Conservation (phyloP, 169 alveolate genomes). For the Perkinsus olseni region DNA sequence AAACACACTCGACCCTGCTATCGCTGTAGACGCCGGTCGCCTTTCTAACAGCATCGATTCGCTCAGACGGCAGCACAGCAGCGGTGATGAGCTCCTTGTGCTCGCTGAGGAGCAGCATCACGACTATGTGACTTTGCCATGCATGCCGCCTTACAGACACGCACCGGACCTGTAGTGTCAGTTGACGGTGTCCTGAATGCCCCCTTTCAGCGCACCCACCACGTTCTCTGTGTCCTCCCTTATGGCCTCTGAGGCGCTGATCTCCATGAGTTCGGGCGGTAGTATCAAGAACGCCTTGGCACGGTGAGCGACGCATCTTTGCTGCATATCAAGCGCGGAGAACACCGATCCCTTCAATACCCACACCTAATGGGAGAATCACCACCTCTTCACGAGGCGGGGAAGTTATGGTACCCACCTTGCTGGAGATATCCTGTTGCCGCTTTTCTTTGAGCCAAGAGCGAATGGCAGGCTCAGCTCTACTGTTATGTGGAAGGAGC, state of each 20-base stretch:
- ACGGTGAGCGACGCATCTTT: not conserved
- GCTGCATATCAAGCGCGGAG: not conserved
- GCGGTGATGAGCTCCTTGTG: not conserved
- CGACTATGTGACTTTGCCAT: not conserved
- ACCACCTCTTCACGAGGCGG: not conserved
- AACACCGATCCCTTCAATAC: not conserved
- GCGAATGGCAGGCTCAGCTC: too few species aligned
- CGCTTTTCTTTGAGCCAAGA: too few species aligned
- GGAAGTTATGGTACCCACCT: not conserved
- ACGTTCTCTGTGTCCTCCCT: not conserved
- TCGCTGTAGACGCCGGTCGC: too few species aligned
- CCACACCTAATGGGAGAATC: too few species aligned
- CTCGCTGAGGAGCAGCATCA: not conserved
- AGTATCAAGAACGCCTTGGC: not conserved
- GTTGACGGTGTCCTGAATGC: too few species aligned
- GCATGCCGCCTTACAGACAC: not conserved
- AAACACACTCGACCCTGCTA: too few species aligned
- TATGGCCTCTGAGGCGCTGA: not conserved
- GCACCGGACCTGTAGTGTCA: not conserved
- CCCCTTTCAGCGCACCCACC: not conserved
- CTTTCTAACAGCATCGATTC: not conserved
- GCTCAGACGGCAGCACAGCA: not conserved
- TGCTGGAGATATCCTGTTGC: too few species aligned
- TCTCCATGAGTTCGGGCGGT: not conserved
- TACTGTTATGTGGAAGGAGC: too few species aligned